Base-by-base conservation (phyloP, 345 rosid genomes). In the Salix arbutifolia region DNA sequence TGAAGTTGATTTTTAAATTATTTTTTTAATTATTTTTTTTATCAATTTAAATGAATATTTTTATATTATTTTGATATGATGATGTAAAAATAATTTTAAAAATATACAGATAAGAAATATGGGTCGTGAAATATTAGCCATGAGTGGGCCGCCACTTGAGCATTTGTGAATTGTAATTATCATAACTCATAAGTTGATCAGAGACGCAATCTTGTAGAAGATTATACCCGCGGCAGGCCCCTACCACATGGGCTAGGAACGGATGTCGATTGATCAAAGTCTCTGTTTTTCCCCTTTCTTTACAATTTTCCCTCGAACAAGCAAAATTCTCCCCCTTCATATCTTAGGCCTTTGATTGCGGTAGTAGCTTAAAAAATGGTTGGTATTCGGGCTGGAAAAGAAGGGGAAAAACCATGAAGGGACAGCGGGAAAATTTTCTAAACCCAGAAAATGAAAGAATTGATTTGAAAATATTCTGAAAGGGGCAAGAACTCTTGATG, bases 171-270 rank as follows among this genome's bases (percentile, higher is more conserved):
- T 5, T 33, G 37, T 33, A 33, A 33, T 74, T 64, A 37, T 56
- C 11, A 31, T 5, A 31, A 31, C 33, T 31, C 33, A 23, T 11
- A 37, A 67, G 70, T 3, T 67, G 71, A 67, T 58, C 66, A 52
- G 3, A 2, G 21, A 30, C 37, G n/a, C 25, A 48, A 48, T 74
- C 77, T 44, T 65, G 62, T 3, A 46, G 12, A 61, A 46, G 72
- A 69, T 76, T 42, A 75, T 79, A 71, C 62, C 46, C 17, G 21
- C 26, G 2, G 17, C 48, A 71, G 80, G 60, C 50, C 73, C 75
- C 74, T 11, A 44, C 65, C 82, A 78, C 74, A 58, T 81, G 84
- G 76, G 30, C 56, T 68, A 14, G 2, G n/a, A 42, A 19, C 46
- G 5, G 71, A 76, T 38, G 60, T 16, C 37, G 78, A 53, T 65